Evolutionary conservation across 305 asterid species (phyloP).

Genomic region (Nicotiana rustica): DNA sequence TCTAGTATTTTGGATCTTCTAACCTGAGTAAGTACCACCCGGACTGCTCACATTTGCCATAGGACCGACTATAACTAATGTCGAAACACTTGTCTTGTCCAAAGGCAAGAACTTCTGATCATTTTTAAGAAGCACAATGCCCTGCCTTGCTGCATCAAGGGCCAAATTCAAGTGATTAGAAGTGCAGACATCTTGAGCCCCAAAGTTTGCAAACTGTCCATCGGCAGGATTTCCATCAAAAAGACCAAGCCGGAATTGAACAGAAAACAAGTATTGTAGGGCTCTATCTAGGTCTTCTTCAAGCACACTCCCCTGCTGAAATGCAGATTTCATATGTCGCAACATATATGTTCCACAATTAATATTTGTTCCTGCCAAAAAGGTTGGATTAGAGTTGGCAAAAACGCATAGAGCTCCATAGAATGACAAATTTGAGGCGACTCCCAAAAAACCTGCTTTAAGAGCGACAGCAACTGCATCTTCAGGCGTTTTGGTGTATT

Average conservation of each 20-base stretch:
- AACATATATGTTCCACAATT: conserved; percentile 90
- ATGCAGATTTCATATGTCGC: conserved; percentile 74
- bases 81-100: conserved; percentile 53
- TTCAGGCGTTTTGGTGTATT: conserved; percentile 67
- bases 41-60: conserved; percentile 71
- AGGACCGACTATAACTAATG: conserved; percentile 85
- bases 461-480: conserved; percentile 91
- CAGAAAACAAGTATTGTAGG: conserved; percentile 68
- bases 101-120: conserved; percentile 70
- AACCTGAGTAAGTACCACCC: conserved; percentile 91
- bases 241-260: conserved; percentile 84
- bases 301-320: conserved; percentile 65
- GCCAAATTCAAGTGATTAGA: conserved; percentile 70
- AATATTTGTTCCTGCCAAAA: conserved; percentile 78
- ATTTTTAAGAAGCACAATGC: conserved; percentile 89
- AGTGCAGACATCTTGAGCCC: conserved; percentile 70
- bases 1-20: conserved; percentile 18
- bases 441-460: conserved; percentile 70
- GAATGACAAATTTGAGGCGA: conserved; percentile 32
- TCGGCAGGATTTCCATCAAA: conserved; percentile 68
- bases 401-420: background rate
- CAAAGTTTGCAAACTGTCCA: conserved; percentile 52
- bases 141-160: conserved; percentile 85
- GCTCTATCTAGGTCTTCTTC: conserved; percentile 86
- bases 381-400: background rate